Evolutionary conservation across 1,284 basidiomycete species (phyloP).

Genomic region (Pseudomicrostroma phylloplanum): DNA sequence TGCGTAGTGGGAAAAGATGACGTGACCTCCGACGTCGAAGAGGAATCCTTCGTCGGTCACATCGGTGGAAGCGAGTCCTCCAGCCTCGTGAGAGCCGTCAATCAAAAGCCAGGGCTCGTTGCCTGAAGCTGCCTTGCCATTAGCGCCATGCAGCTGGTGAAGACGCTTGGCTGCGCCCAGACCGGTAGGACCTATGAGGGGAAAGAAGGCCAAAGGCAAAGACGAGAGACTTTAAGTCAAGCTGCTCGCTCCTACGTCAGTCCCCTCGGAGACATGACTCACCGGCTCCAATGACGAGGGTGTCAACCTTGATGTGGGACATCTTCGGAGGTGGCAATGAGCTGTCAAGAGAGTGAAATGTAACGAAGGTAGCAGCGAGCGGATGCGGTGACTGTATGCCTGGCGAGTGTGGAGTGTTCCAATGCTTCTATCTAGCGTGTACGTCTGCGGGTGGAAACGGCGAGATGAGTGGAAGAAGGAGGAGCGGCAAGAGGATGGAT

Average conservation of each 20-base stretch:
- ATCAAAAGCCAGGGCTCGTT: conserved; percentile 51
- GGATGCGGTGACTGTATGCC: too few relatives aligned
- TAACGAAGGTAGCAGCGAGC: not conserved
- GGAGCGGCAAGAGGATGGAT: too few relatives aligned
- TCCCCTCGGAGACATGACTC: conserved; percentile 7
- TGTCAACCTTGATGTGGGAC: conserved; percentile 27
- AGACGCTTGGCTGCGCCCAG: conserved; percentile 57
- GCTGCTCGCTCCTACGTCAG: too few relatives aligned
- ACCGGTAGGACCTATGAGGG: conserved; percentile 50
- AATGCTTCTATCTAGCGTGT: too few relatives aligned
- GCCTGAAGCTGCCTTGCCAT: not conserved
- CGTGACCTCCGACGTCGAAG: conserved; percentile 58
- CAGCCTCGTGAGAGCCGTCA: conserved; percentile 53
- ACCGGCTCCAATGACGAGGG: conserved; percentile 49
- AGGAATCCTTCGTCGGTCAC: conserved; percentile 56
- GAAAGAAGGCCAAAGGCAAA: not conserved
- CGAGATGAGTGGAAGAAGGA: too few relatives aligned
- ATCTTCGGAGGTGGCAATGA: not conserved
- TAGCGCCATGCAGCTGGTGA: conserved; percentile 50
- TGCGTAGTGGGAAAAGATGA: conserved; percentile 58
- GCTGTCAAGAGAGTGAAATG: not conserved
- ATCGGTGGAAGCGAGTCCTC: conserved; percentile 57
- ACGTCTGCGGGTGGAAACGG: too few relatives aligned
- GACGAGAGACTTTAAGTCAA: not conserved
- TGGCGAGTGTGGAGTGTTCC: too few relatives aligned